Evolutionary conservation across 306 rosid species (phyloP), one percentile per base, ranked within the genome.

Genomic region (Astragalus glycyphyllos): DNA sequence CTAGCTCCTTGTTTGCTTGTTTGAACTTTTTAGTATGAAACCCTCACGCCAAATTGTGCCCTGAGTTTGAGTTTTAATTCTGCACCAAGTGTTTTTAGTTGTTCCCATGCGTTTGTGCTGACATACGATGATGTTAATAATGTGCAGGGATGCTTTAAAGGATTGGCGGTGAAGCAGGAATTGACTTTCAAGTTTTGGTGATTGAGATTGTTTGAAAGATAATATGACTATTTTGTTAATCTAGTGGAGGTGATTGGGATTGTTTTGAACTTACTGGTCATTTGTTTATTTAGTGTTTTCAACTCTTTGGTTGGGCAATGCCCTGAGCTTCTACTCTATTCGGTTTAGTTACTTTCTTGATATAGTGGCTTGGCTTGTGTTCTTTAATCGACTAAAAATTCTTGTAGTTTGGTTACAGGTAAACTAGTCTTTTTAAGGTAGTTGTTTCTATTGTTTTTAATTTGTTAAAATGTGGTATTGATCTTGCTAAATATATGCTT

Each of bases 81-180:
- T 70, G 45, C 56, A 26, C 13, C 42, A 10, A 66, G 20, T 69
- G 6, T 55, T 20, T 2, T 34, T 65, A 71, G 9, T 55, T 54
- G 3, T 41, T 65, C 67, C 15, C 32, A 47, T 16, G 5, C 46
- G 58, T 73, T 66, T 65, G 71, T 70, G 38, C 71, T 79, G 62
- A 79, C 78, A 32, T 13, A 34, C 23, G 4, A 11, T 54, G 41
- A 53, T 83, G 49, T 74, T 13, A 10, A 56, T 38, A 48, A 51
- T 56, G 16, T 85, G 68, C 88, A 92, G 97, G 62, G 89, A 89
- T 76, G 93, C 91, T 8, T 12, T 87, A 68, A 87, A 84, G 85
- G 97, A 89, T 54, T 82, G 86, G 5, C 91, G 81, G 64, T 69
- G 92, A 17, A 83, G 97, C 87, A 79, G 96, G 79, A 91, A 93